Evolutionary conservation across 306 rosid species (phyloP).

Genomic region (Vigna hirtella): DNA sequence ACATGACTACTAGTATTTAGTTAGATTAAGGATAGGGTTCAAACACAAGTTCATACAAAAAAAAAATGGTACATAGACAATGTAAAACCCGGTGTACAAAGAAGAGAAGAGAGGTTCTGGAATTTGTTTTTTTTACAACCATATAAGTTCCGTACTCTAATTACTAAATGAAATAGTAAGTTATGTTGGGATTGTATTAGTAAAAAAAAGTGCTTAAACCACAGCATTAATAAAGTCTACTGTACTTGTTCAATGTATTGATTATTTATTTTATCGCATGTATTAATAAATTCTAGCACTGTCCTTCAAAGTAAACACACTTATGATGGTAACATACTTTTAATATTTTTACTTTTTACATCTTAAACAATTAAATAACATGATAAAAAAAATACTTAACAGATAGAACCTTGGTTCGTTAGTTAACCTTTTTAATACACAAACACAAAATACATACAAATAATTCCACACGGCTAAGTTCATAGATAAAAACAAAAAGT

Average conservation of each 20-base stretch:
- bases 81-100: neutral
- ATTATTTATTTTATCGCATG: neutral
- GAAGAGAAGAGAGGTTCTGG: neutral
- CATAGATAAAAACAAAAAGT: neutral
- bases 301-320: neutral
- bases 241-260: neutral
- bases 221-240: neutral
- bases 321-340: neutral
- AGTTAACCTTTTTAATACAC: neutral
- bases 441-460: neutral
- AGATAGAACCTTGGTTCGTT: neutral
- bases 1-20: neutral
- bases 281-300: neutral
- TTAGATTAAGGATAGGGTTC: neutral
- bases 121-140: neutral
- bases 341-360: neutral
- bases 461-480: neutral
- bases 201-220: neutral
- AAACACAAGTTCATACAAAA: neutral
- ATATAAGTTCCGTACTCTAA: neutral
- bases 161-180: neutral
- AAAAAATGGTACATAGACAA: neutral
- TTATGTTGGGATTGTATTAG: neutral
- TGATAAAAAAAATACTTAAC: neutral
- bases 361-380: neutral